A percentile compares a stretch with the other conserved stretches of the same genome.
phyloP scores from a whole-genome alignment of 306 rosid genomes.

The Cucurbita ficifolia region DNA sequence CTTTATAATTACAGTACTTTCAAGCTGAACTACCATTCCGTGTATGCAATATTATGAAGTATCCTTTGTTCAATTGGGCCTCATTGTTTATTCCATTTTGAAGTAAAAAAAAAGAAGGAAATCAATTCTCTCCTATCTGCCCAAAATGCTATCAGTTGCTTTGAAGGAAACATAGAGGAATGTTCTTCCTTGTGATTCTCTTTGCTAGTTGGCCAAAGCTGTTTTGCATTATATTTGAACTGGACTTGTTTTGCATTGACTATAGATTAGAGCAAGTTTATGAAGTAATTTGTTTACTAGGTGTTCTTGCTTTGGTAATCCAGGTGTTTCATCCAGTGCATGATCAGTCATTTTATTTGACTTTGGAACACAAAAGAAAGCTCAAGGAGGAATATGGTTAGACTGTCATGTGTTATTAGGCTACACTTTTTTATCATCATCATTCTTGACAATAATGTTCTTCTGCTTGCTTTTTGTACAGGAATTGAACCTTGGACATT shows the following conservation, averaged over 20 bases:
- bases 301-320: background rate
- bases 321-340: conserved; percentile 65
- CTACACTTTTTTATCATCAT: background rate
- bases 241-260: background rate
- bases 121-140: background rate
- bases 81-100: background rate
- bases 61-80: background rate
- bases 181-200: background rate
- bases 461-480: conserved; percentile 5
- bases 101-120: background rate
- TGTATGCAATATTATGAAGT: background rate
- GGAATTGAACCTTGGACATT: conserved; percentile 47
- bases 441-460: background rate
- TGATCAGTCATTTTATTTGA: conserved; percentile 54
- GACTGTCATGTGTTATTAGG: background rate
- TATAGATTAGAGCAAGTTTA: background rate
- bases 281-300: background rate
- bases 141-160: background rate
- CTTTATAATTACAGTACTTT: background rate
- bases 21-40: background rate
- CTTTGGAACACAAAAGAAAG: conserved; percentile 39
- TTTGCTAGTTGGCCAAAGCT: background rate
- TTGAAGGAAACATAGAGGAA: background rate
- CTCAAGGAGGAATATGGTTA: conserved; percentile 51
- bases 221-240: background rate